phyloP scores from a whole-genome alignment of 176 grass and related monocot genomes.

The Aechmea fasciata region DNA sequence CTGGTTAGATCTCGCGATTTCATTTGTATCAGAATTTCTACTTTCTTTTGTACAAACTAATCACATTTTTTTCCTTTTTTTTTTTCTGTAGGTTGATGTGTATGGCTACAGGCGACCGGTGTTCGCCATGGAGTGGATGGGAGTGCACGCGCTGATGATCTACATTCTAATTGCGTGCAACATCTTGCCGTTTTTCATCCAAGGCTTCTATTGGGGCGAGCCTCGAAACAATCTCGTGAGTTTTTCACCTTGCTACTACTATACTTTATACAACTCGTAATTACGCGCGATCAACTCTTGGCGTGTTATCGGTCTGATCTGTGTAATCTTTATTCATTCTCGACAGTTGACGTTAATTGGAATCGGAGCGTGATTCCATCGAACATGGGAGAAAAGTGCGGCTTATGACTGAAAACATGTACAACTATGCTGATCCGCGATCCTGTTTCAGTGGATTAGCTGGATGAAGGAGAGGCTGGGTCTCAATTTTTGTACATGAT shows the following conservation, averaged over 20 bases:
- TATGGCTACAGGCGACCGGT: conserved; percentile 39
- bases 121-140: conserved; percentile 59
- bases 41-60: neutral
- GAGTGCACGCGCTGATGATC: conserved; percentile 61
- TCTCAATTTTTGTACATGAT: too few species aligned
- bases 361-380: conserved; percentile 26
- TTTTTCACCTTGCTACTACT: neutral
- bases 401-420: neutral
- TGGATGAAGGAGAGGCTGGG: too few species aligned
- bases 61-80: conserved; percentile 4
- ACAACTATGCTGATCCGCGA: neutral
- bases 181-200: conserved; percentile 43
- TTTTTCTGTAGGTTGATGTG: conserved; percentile 50
- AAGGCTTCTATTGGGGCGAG: conserved; percentile 59
- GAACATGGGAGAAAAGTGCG: neutral
- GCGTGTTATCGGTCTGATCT: neutral
- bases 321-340: conserved; percentile 2
- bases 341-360: conserved; percentile 39
- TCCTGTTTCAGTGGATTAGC: too few species aligned
- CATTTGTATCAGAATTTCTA: neutral
- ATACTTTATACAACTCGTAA: neutral
- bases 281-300: neutral
- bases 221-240: conserved; percentile 58
- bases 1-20: conserved; percentile 38
- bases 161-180: conserved; percentile 68